phyloP scores from a whole-genome alignment of 1,284 basidiomycete genomes.

The Ustilago bromivora region DNA sequence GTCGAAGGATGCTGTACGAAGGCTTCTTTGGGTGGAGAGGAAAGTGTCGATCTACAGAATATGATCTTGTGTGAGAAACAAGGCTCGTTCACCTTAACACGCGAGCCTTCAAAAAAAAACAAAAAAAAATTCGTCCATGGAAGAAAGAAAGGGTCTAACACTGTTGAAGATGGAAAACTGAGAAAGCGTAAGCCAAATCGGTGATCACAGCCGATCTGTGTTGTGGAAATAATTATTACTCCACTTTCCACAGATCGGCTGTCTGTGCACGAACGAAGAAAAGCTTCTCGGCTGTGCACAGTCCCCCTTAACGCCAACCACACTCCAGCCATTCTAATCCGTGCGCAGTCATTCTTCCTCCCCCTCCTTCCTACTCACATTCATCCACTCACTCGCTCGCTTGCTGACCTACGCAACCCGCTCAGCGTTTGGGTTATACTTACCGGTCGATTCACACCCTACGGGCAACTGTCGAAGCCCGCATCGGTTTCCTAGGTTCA shows the following conservation, averaged over 20 bases:
- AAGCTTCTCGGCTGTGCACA: slow-evolving; percentile 21
- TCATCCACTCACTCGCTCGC: slow-evolving; percentile 1
- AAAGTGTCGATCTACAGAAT: slow-evolving; percentile 19
- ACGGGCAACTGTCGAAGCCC: no score
- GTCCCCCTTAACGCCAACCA: not conserved
- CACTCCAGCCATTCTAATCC: not conserved
- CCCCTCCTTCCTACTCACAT: not conserved
- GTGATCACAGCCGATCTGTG: not conserved
- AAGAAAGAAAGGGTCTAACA: not conserved
- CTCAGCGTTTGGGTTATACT: not conserved
- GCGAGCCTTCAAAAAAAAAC: not conserved
- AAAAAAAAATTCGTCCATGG: not conserved
- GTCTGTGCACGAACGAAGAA: slow-evolving; percentile 2
- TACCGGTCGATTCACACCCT: not conserved
- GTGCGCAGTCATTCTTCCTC: not conserved
- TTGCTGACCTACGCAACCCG: not conserved
- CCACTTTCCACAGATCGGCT: slow-evolving; percentile 4
- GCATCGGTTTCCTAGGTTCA: not conserved
- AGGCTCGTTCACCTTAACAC: slow-evolving; percentile 2
- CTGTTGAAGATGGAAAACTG: no score
- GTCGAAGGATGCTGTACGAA: not conserved
- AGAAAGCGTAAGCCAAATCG: slow-evolving; percentile 1
- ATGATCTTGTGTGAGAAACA: not conserved
- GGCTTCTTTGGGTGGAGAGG: slow-evolving; percentile 3
- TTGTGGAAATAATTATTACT: not conserved